These are phyloP conservation scores for Porogramme epimiltina DNA, from an alignment of 1,284 basidiomycete genomes.

Conservation along the genomic window DNA sequence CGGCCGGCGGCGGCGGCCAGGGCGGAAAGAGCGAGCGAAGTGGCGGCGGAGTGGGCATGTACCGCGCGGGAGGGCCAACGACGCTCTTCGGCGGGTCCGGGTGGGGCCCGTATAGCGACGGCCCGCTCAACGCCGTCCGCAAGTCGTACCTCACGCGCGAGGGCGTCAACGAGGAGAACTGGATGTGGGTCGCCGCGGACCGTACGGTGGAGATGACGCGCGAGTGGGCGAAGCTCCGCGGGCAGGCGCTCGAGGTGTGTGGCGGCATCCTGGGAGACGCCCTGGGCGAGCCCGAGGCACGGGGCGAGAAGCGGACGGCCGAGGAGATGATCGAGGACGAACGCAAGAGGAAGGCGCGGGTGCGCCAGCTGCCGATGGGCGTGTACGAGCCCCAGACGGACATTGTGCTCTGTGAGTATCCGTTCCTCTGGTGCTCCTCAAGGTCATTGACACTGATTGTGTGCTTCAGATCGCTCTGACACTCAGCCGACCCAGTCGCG, in stretches of 20 bases:
- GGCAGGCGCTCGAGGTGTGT: slow-evolving; percentile 53
- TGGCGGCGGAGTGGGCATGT: slow-evolving; percentile 58
- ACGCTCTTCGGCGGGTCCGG: slow-evolving; percentile 85
- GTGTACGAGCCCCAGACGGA: slow-evolving; percentile 77
- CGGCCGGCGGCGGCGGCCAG: slow-evolving; percentile 41
- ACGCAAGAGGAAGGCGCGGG: slow-evolving; percentile 27
- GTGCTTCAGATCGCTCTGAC: slow-evolving; percentile 59
- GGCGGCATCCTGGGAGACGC: slow-evolving; percentile 37
- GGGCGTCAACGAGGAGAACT: slow-evolving; percentile 83
- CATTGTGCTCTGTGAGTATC: slow-evolving; percentile 62
- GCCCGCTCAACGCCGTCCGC: slow-evolving; percentile 75
- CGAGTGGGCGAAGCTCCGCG: slow-evolving; percentile 64
- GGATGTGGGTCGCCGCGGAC: slow-evolving; percentile 82
- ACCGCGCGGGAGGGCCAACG: slow-evolving; percentile 83
- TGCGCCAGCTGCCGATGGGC: slow-evolving; percentile 50
- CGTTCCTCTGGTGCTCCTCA: slow-evolving; percentile 6
- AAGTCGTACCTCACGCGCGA: slow-evolving; percentile 72
- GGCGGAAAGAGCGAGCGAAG: slow-evolving; percentile 37
- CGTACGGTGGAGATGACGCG: slow-evolving; percentile 63
- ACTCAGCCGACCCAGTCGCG: slow-evolving; percentile 67
- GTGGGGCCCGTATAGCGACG: slow-evolving; percentile 83
- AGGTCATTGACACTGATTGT: slow-evolving; percentile 11
- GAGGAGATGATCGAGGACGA: slow-evolving; percentile 31
- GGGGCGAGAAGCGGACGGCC: slow-evolving; percentile 24
- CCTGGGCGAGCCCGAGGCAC: slow-evolving; percentile 15